Evolutionary conservation across 805 yeast species (phyloP).

Genomic region (Starmerella apicola): DNA sequence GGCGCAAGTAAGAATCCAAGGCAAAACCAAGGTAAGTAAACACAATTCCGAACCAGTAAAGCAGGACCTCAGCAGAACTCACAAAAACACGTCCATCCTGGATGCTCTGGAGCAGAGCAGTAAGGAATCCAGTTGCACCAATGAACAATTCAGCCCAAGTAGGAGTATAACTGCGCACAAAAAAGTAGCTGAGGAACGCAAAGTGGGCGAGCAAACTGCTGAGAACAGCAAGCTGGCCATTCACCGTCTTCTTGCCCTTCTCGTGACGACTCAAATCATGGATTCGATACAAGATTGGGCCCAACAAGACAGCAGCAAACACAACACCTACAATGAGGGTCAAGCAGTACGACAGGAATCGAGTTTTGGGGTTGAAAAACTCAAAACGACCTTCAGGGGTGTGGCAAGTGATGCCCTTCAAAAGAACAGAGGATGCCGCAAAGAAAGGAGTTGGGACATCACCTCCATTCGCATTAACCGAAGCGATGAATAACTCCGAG

Average conservation of each 20-base stretch:
- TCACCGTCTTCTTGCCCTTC: slow-evolving; percentile 10
- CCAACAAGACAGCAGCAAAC: slow-evolving; percentile 5
- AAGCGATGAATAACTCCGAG: neutral
- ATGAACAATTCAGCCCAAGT: slow-evolving; percentile 10
- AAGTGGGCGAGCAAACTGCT: slow-evolving; percentile 13
- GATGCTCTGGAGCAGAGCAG: slow-evolving; percentile 12
- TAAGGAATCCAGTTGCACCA: slow-evolving; percentile 7
- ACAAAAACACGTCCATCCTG: slow-evolving; percentile 23
- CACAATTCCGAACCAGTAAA: slow-evolving; percentile 19
- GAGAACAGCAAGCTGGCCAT: slow-evolving; percentile 17
- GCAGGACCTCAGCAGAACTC: slow-evolving; percentile 16
- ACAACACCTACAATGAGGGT: slow-evolving; percentile 12
- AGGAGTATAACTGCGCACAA: slow-evolving; percentile 4
- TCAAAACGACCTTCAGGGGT: slow-evolving; percentile 8
- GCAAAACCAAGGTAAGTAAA: slow-evolving; percentile 13
- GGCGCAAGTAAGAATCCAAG: slow-evolving; percentile 12
- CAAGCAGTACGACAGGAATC: slow-evolving; percentile 19
- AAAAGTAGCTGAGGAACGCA: slow-evolving; percentile 9
- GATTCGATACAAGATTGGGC: slow-evolving; percentile 13
- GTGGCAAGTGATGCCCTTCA: slow-evolving; percentile 9
- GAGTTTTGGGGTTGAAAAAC: slow-evolving; percentile 18
- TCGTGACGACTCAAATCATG: slow-evolving; percentile 12
- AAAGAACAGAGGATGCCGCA: slow-evolving; percentile 1
- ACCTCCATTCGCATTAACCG: neutral
- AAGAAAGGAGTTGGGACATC: slow-evolving; percentile 1